Conservation (phyloP, 2,329 filamentous ascomycete genomes). For the Massarina eburnea region DNA sequence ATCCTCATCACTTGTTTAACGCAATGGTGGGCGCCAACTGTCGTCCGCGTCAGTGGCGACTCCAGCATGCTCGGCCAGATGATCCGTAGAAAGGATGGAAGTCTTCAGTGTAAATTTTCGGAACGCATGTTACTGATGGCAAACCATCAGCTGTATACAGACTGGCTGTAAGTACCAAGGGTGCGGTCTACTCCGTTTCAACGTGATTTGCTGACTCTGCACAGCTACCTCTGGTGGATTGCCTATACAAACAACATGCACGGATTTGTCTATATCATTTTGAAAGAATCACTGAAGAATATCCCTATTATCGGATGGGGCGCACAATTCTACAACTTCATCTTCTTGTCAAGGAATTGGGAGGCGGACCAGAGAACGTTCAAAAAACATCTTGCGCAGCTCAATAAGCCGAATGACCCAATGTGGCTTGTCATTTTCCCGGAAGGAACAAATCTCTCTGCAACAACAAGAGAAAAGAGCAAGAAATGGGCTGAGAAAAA, state of each 20-base stretch:
- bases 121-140: conserved; percentile 81
- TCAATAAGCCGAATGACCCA: conserved; percentile 70
- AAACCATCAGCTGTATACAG: conserved; percentile 86
- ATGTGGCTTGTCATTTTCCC: conserved; percentile 93
- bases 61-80: conserved; percentile 77
- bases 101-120: conserved; percentile 76
- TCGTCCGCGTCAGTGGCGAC: conserved; percentile 81
- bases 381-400: conserved; percentile 69
- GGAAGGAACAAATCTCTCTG: conserved; percentile 80
- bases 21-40: conserved; percentile 83
- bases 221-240: conserved; percentile 83
- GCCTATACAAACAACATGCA: conserved; percentile 84
- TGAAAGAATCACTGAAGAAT: conserved; percentile 83
- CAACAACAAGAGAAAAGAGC: conserved; percentile 70
- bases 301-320: conserved; percentile 79
- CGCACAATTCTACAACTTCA: conserved; percentile 86
- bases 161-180: conserved; percentile 67
- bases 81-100: conserved; percentile 67
- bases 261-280: conserved; percentile 84
- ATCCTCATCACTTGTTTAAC: conserved; percentile 78
- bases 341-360: conserved; percentile 91
- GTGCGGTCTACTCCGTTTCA: neutral
- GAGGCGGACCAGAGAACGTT: conserved; percentile 75
- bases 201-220: neutral
- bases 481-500: conserved; percentile 75